Conservation (phyloP, 2,329 filamentous ascomycete species). For the Scolecobasidium constrictum region DNA sequence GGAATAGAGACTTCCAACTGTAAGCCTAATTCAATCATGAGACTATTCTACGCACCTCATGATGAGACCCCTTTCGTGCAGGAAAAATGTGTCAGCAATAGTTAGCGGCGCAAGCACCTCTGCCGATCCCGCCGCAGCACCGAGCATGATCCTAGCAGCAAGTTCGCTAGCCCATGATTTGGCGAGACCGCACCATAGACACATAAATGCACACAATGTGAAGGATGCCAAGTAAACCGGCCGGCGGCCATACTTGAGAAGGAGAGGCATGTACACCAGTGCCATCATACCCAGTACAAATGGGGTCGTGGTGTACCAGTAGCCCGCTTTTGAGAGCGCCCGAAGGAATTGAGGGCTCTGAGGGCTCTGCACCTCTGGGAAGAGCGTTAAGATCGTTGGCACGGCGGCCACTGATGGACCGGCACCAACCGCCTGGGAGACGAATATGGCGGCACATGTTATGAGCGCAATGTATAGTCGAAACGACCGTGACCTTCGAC, state of each 20-base stretch:
- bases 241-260: conserved; percentile 26
- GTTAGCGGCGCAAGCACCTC: conserved; percentile 39
- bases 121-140: conserved; percentile 42
- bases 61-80: conserved; percentile 42
- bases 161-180: conserved; percentile 20
- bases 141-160: conserved; percentile 39
- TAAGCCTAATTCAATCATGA: too few species aligned
- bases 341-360: background rate
- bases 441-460: conserved; percentile 42
- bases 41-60: conserved; percentile 39
- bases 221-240: conserved; percentile 21
- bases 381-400: background rate
- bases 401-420: conserved; percentile 39
- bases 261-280: conserved; percentile 28
- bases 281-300: conserved; percentile 17
- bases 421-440: conserved; percentile 48
- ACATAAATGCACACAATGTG: conserved; percentile 14
- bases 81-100: conserved; percentile 45
- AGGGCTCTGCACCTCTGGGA: background rate
- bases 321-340: background rate
- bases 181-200: conserved; percentile 1
- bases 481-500: conserved; percentile 25
- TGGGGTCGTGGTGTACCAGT: background rate
- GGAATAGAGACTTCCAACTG: too few species aligned
- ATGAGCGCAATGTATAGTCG: conserved; percentile 40